phyloP scores from a whole-genome alignment of 176 grass and related monocot species.

The Canna indica region DNA sequence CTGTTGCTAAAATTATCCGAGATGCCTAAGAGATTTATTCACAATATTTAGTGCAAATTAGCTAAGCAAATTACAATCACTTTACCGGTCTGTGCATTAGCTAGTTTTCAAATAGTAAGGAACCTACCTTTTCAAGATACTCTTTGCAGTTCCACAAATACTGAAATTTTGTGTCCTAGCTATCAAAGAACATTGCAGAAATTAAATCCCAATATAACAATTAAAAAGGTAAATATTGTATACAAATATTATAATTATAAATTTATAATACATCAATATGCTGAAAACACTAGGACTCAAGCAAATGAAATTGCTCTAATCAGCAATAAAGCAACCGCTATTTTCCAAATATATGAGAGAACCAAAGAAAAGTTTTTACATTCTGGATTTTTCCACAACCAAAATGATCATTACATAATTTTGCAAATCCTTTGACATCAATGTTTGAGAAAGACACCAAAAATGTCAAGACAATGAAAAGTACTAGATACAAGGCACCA shows the following conservation, averaged over 20 bases:
- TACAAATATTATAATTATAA: not conserved
- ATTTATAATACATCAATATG: not conserved
- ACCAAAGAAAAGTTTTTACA: not conserved
- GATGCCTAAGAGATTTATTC: slow-evolving; percentile 45
- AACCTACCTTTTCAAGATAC: slow-evolving; percentile 63
- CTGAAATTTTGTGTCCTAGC: slow-evolving; percentile 94
- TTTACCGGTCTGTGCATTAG: slow-evolving; percentile 2
- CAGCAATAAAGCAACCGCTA: not conserved
- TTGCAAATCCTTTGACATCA: not conserved
- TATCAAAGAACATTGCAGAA: slow-evolving; percentile 46
- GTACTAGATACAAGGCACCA: not conserved
- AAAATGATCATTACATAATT: not conserved
- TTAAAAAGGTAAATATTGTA: slow-evolving; percentile 1
- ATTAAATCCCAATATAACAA: slow-evolving; percentile 31
- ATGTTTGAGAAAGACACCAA: not conserved
- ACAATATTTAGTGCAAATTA: slow-evolving; percentile 5
- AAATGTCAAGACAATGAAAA: not conserved
- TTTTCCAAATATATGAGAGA: not conserved
- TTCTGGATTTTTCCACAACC: not conserved
- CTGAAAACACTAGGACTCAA: not conserved
- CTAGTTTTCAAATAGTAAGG: not conserved
- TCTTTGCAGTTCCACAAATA: slow-evolving; percentile 98
- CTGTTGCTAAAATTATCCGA: slow-evolving; percentile 94
- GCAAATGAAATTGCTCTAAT: not conserved
- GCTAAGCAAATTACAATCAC: not conserved